Evolutionary conservation across 768 basidiomycete genomes (phyloP), one percentile per base, ranked within the genome.

Genomic region (Rubroboletus pulcherrimus): DNA sequence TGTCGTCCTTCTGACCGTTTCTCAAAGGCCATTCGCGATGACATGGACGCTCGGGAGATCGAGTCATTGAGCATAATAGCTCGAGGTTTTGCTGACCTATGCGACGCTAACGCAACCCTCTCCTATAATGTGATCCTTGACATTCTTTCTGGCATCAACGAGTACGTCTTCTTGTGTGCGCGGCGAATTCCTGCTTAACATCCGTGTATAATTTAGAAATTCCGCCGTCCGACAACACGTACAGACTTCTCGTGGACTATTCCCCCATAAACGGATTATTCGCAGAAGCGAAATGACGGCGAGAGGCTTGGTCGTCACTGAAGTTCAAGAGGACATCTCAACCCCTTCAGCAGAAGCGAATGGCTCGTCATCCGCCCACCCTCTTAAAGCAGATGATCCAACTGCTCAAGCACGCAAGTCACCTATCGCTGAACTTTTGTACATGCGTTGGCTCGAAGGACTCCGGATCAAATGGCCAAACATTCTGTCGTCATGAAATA

Each of bases 361-460:
- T 42, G 56, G 69, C 7, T 62, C 70, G 2, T 59, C 68, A 15
- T 59, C 76, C 6, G 66, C 63, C 49, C 58, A 67, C 61, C 51
- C 59, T 57, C 44, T 58, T 26, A 75, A 74, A 63, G 61, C 60
- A 41, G 74, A 75, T 24, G 79, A 83, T 31, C 65, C 77, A 33
- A 62, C 57, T 44, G 63, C 65, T 26, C 77, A 79, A 12, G 69
- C 77, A 51, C 81, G 83, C 59, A 89, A 86, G 69, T 94, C 92
- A 53, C 93, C 95, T 7, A 93, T 98, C 30, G 91, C 93, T 21
- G 96, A 98, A 69, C 80, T 98, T 60, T 76, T 98, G n/a, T 98
- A 98, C 70, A 87, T 95, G 81, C 85, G 96, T 47, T 98, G 96
- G 95, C 76, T 98, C 26, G 91, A 97, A 66, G 94, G 94, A 4